Conservation (phyloP, 2,329 filamentous ascomycete genomes). For the Fusarium succisae region DNA sequence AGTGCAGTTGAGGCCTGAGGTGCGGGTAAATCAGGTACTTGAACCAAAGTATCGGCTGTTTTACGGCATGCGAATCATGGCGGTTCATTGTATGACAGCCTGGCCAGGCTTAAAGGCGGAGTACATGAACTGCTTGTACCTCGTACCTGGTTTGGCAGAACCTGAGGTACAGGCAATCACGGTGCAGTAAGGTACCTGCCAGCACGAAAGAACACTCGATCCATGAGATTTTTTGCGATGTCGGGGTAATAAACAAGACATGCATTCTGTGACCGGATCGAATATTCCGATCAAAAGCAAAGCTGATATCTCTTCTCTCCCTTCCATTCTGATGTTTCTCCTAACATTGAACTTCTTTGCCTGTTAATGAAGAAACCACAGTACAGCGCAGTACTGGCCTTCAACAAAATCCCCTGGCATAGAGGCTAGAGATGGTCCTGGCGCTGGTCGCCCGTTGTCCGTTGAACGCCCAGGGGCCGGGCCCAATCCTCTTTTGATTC, state of each 20-base stretch:
- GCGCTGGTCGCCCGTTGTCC: slow-evolving; percentile 32
- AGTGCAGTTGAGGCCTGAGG: slow-evolving; percentile 23
- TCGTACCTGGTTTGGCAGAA: slow-evolving; percentile 14
- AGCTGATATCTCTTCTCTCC: not conserved
- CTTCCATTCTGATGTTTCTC: not conserved
- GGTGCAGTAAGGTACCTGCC: slow-evolving; percentile 12
- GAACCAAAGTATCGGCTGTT: not conserved
- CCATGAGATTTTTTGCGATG: not conserved
- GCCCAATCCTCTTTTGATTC: slow-evolving; percentile 41
- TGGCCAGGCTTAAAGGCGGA: slow-evolving; percentile 22
- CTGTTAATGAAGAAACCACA: not conserved
- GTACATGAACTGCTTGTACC: slow-evolving; percentile 29
- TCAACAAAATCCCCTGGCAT: slow-evolving; percentile 7
- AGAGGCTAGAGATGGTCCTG: slow-evolving; percentile 15
- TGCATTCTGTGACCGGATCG: slow-evolving; percentile 8
- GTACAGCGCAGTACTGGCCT: not conserved
- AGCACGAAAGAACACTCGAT: not conserved
- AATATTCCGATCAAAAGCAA: slow-evolving; percentile 5
- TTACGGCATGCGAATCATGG: not conserved
- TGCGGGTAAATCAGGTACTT: slow-evolving; percentile 18
- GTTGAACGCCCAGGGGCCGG: slow-evolving; percentile 37
- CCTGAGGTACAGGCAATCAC: not conserved
- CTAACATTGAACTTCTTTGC: not conserved
- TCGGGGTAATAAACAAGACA: slow-evolving; percentile 19
- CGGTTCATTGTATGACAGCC: not conserved